Conservation (phyloP, 129 eudicot genomes). For the Ambrosia artemisiifolia region DNA sequence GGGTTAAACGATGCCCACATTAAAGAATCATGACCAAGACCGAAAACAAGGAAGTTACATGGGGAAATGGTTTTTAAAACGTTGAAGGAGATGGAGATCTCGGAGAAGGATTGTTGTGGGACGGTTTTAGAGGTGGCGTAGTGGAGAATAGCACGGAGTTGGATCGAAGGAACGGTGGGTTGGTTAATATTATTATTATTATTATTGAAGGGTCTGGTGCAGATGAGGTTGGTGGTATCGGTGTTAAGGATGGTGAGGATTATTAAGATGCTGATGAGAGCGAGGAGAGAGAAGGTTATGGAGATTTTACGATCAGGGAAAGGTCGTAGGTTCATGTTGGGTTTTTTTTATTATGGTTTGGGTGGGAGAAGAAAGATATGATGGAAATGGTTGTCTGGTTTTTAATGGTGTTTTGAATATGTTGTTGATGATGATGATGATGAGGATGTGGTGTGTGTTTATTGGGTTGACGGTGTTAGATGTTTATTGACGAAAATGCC, state of each 20-base stretch:
- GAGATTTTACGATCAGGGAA: slow-evolving; percentile 31
- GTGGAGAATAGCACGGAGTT: slow-evolving; percentile 57
- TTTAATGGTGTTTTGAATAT: not conserved
- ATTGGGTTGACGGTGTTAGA: not conserved
- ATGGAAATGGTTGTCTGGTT: slow-evolving; percentile 11
- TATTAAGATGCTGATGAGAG: slow-evolving; percentile 25
- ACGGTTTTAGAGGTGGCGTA: slow-evolving; percentile 61
- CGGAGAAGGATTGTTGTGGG: slow-evolving; percentile 57
- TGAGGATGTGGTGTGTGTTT: not conserved
- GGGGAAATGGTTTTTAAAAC: slow-evolving; percentile 48
- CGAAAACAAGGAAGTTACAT: slow-evolving; percentile 77
- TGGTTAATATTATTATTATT: not conserved
- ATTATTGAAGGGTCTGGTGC: slow-evolving; percentile 25
- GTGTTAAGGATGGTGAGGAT: slow-evolving; percentile 24
- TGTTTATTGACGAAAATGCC: not conserved
- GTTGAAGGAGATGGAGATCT: slow-evolving; percentile 51
- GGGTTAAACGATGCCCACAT: slow-evolving; percentile 86
- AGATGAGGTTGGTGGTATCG: slow-evolving; percentile 21
- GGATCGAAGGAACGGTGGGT: slow-evolving; percentile 20
- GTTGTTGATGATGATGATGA: not conserved
- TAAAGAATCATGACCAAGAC: slow-evolving; percentile 76
- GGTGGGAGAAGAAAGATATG: not conserved
- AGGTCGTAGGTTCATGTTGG: slow-evolving; percentile 27
- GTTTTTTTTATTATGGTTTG: not conserved
- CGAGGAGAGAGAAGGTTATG: slow-evolving; percentile 23